These are phyloP conservation scores for Trametes cinnabarina DNA, from an alignment of 768 basidiomycete genomes.

Conservation along the genomic window DNA sequence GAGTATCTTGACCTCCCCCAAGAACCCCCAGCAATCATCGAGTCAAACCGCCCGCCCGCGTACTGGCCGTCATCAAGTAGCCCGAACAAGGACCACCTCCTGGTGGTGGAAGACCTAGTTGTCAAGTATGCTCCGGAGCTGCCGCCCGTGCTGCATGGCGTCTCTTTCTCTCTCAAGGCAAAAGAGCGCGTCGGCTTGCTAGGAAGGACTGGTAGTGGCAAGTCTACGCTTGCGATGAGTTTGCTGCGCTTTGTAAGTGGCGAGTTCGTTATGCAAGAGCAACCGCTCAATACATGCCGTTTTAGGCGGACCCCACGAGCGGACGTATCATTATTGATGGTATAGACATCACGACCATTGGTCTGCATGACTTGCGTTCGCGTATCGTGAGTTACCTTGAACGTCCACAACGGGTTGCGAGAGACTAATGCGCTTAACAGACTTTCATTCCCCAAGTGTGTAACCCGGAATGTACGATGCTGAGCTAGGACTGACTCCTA, in stretches of 20 bases:
- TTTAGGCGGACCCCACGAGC: conserved; percentile 67
- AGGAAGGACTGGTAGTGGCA: conserved; percentile 81
- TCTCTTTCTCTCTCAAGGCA: conserved; percentile 71
- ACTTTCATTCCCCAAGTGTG: conserved; percentile 69
- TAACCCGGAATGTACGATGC: neutral
- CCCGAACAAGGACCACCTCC: conserved; percentile 45
- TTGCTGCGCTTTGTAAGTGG: conserved; percentile 73
- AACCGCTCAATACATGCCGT: too few species aligned
- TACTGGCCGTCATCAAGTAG: conserved; percentile 86
- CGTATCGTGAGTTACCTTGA: conserved; percentile 49
- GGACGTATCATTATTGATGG: conserved; percentile 85
- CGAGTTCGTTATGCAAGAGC: too few species aligned
- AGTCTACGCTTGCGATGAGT: conserved; percentile 84
- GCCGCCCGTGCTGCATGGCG: conserved; percentile 71
- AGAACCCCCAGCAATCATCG: conserved; percentile 76
- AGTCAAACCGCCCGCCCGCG: conserved; percentile 75
- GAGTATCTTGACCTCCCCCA: conserved; percentile 90
- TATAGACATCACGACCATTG: conserved; percentile 83
- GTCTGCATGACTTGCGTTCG: conserved; percentile 79
- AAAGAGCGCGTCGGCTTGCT: conserved; percentile 77
- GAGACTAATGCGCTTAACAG: conserved; percentile 34
- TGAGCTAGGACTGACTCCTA: neutral
- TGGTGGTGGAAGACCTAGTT: conserved; percentile 71
- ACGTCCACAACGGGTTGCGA: neutral
- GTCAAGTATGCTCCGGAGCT: conserved; percentile 85